Conservation (phyloP, 2,329 filamentous ascomycete species). For the Zymoseptoria crescenta region DNA sequence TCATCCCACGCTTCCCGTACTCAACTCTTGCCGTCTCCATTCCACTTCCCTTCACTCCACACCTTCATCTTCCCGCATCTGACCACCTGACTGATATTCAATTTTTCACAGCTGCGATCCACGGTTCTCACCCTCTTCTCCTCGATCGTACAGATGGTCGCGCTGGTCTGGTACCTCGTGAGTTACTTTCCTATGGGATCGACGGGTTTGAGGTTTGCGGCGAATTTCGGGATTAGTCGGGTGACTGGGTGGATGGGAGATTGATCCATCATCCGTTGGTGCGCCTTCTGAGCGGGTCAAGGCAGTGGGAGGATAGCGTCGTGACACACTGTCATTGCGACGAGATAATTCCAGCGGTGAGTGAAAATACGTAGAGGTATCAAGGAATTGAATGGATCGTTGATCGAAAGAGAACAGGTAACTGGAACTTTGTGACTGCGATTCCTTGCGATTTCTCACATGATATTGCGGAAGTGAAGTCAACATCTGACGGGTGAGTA, state of each 20-base stretch:
- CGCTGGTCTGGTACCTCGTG: constrained; percentile 84
- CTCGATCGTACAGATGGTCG: constrained; percentile 73
- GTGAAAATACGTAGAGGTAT: no score
- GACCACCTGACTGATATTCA: constrained; percentile 24
- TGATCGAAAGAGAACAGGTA: no score
- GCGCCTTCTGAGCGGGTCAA: no score
- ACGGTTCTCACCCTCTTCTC: constrained; percentile 79
- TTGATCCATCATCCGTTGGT: not conserved
- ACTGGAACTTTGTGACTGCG: no score
- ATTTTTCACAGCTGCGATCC: constrained; percentile 59
- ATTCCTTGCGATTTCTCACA: no score
- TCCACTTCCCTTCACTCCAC: not conserved
- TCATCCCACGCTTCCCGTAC: not conserved
- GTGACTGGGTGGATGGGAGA: constrained; percentile 83
- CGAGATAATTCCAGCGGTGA: no score
- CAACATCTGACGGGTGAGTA: no score
- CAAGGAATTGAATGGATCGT: no score
- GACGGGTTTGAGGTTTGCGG: constrained; percentile 76
- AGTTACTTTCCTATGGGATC: constrained; percentile 98
- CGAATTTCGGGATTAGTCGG: constrained; percentile 74
- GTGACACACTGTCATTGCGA: no score
- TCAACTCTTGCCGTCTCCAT: not conserved
- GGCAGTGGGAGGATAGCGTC: no score
- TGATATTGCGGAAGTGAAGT: no score
- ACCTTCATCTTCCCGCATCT: not conserved